Evolutionary conservation across 495 filamentous ascomycete species (phyloP), one percentile per base, ranked within the genome.

Genomic region (Platismatia glauca): DNA sequence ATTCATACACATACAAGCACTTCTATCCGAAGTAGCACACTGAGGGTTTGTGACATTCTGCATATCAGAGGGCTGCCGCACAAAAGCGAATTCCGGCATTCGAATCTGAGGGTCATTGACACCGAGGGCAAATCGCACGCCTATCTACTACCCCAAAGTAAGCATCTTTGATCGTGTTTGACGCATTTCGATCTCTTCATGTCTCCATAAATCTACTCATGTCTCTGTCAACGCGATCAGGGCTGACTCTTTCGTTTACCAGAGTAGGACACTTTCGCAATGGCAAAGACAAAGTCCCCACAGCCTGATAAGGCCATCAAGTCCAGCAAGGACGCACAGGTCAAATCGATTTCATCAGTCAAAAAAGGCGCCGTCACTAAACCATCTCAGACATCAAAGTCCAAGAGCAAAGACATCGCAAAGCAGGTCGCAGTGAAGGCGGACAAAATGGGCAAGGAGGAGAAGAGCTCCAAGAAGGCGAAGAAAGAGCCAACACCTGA

Each of bases 301-400:
- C 71, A 74, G 73, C 43, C 73, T 67, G 70, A 67, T 58, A 77
- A 77, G 72, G 71, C 63, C 63, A 58, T 66, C 68, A 76, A 75
- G 70, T 31, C 63, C 43, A 71, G 67, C 62, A 74, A 79, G 60
- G 79, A 79, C 71, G 64, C 71, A 60, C 70, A 71, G 71, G 71
- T 72, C 74, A 81, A 81, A 75, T 60, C 72, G 67, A 58, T 81
- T 67, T 74, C 69, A 72, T 80, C 80, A 73, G 79, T 79, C 76
- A 81, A 81, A 75, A 73, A 77, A 68, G 72, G 76, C 66, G 78
- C 76, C 58, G 74, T 82, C 61, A 74, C 73, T 73, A 82, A 82
- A 75, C 64, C 76, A 55, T 71, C 78, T 63, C 71, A 77, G 73
- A 69, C 64, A 34, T 74, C 77, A 41, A 77, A 79, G 67, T 62